Evolutionary conservation across 2,329 filamentous ascomycete species (phyloP).

Genomic region (Aspergillus aculeatus): DNA sequence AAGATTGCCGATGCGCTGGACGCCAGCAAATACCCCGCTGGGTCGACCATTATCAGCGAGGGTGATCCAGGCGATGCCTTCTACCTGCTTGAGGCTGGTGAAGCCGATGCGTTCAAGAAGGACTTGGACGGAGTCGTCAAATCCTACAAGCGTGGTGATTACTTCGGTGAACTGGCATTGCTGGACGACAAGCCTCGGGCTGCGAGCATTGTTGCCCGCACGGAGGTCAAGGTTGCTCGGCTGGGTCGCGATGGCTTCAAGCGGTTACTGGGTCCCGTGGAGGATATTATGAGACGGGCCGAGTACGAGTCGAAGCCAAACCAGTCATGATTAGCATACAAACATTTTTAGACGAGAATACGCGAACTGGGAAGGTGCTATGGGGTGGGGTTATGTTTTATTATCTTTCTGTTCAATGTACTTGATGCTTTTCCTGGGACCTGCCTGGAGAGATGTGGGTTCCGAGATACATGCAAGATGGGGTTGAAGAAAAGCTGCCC

Average conservation of each 20-base stretch:
- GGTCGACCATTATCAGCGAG: slow-evolving; percentile 82
- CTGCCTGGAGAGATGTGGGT: slow-evolving; percentile 7
- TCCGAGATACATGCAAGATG: slow-evolving; percentile 13
- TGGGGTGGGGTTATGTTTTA: slow-evolving; percentile 9
- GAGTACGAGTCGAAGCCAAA: slow-evolving; percentile 40
- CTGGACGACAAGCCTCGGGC: slow-evolving; percentile 91
- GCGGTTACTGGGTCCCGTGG: slow-evolving; percentile 84
- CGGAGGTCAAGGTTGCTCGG: slow-evolving; percentile 88
- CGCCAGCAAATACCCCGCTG: slow-evolving; percentile 77
- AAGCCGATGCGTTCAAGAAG: slow-evolving; percentile 83
- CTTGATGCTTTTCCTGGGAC: slow-evolving; percentile 7
- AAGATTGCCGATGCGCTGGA: slow-evolving; percentile 98
- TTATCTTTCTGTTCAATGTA: slow-evolving; percentile 10
- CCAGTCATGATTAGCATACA: slow-evolving; percentile 23
- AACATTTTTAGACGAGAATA: slow-evolving; percentile 7
- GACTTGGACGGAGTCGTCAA: slow-evolving; percentile 70
- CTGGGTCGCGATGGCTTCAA: slow-evolving; percentile 95
- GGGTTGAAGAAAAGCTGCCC: slow-evolving; percentile 9
- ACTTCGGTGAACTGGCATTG: slow-evolving; percentile 92
- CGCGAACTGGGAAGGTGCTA: neutral
- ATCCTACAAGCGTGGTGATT: slow-evolving; percentile 85
- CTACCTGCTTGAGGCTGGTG: slow-evolving; percentile 83
- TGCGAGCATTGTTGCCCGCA: slow-evolving; percentile 78
- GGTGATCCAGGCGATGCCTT: slow-evolving; percentile 91
- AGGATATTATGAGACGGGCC: slow-evolving; percentile 83